phyloP scores from a whole-genome alignment of 176 grass and related monocot genomes.

The Guadua angustifolia region DNA sequence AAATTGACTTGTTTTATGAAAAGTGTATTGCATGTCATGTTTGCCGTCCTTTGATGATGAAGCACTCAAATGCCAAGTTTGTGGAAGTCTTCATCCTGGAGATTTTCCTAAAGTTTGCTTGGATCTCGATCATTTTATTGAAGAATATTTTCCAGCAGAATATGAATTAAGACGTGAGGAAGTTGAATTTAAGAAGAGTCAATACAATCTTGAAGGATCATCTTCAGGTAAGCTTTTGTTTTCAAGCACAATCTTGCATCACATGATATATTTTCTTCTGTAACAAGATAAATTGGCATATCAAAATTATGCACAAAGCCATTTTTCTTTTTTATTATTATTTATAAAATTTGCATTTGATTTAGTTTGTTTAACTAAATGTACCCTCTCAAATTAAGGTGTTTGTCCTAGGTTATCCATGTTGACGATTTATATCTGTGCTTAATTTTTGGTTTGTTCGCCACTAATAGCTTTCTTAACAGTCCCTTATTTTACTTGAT shows the following conservation, averaged over 20 bases:
- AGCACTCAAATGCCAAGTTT: constrained; percentile 66
- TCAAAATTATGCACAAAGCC: neutral
- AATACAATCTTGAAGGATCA: constrained; percentile 39
- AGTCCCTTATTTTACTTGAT: too few relatives aligned
- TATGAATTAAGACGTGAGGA: constrained; percentile 64
- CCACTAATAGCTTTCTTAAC: neutral
- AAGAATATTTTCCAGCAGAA: constrained; percentile 78
- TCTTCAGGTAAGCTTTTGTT: constrained; percentile 70
- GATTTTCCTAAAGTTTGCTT: constrained; percentile 84
- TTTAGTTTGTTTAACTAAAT: constrained; percentile 10
- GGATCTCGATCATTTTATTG: constrained; percentile 78
- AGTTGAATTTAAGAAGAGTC: constrained; percentile 47
- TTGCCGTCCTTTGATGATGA: constrained; percentile 53
- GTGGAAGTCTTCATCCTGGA: constrained; percentile 75
- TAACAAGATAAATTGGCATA: constrained; percentile 14
- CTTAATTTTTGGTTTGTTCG: neutral
- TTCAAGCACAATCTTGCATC: neutral
- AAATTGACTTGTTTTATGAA: constrained; percentile 41
- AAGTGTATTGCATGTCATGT: constrained; percentile 89
- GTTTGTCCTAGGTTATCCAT: constrained; percentile 1
- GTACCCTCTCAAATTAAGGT: constrained; percentile 22
- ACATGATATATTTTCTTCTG: constrained; percentile 9
- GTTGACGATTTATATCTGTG: constrained; percentile 15
- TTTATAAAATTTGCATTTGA: neutral
- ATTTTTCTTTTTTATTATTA: neutral